A percentile compares a stretch with the other conserved stretches of the same genome.
phyloP scores from a whole-genome alignment of 805 yeast species.

The Blastobotrys muscicola region DNA sequence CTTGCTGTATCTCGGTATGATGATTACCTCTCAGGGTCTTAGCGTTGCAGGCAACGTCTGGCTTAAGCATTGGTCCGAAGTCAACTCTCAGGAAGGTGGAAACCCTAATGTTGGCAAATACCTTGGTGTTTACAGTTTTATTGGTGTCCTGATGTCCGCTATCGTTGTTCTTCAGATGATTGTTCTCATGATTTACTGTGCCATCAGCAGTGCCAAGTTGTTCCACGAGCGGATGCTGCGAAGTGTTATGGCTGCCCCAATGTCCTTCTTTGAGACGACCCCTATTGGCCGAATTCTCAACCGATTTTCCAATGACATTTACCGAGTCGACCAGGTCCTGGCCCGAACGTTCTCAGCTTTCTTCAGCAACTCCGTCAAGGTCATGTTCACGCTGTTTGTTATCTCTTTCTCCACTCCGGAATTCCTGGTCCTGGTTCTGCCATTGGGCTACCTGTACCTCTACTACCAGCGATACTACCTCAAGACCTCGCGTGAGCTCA shows the following conservation, averaged over 20 bases:
- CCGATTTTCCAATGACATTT: slow-evolving; percentile 83
- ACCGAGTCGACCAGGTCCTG: slow-evolving; percentile 72
- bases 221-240: slow-evolving; percentile 69
- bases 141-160: slow-evolving; percentile 43
- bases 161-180: slow-evolving; percentile 44
- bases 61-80: slow-evolving; percentile 88
- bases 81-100: slow-evolving; percentile 48
- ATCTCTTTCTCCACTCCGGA: slow-evolving; percentile 85
- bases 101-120: slow-evolving; percentile 59
- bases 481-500: slow-evolving; percentile 65
- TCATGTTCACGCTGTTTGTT: slow-evolving; percentile 59
- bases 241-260: slow-evolving; percentile 75
- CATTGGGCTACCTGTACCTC: slow-evolving; percentile 54
- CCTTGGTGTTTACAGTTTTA: slow-evolving; percentile 58
- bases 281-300: slow-evolving; percentile 89
- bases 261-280: slow-evolving; percentile 90
- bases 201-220: slow-evolving; percentile 14
- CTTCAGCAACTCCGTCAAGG: slow-evolving; percentile 27
- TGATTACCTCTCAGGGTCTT: slow-evolving; percentile 44
- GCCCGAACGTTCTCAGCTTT: slow-evolving; percentile 30
- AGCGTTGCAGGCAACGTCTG: slow-evolving; percentile 64
- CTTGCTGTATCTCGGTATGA: slow-evolving; percentile 22
- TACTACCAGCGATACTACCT: slow-evolving; percentile 66
- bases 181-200: slow-evolving; percentile 43
- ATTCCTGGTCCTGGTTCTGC: slow-evolving; percentile 60